Base-by-base conservation (phyloP, 140 eudicot genomes). In the Erigeron philadelphicus region DNA sequence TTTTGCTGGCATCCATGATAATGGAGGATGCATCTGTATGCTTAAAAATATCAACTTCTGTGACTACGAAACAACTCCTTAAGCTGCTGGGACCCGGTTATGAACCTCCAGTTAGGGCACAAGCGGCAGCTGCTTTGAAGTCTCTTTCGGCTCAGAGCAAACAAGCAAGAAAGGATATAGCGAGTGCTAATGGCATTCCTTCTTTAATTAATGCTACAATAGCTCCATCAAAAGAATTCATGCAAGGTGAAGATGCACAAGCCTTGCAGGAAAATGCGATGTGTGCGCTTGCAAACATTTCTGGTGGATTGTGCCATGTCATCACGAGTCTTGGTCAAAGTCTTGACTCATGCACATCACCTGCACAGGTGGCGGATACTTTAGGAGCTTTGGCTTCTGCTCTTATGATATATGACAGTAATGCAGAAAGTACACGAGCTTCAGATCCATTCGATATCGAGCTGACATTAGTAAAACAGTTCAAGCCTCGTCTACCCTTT, bases 211-310 rank as follows among this genome's bases (percentile, higher is more conserved):
- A 94, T 84, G 99, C 97, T 10, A 94, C 99, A 67, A 94, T 94
- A 69, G 99, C 99, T 72, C 99, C 99, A 78, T 94, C 99, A 43
- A 94, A 94, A 81, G 99, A 94, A 76, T 90, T 78, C 65, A 94
- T 94, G 99, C 99, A 90, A 82, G 99, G 99, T 43, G 97, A 90
- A 74, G 79, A 85, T 79, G 99, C 99, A 53, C 99, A 94, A 82
- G 90, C 99, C 46, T 79, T 94, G 84, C 99, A 94, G 70, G 99
- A 84, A 79, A 89, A 94, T 56, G 99, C 99, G 40, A 94, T 94
- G 99, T 87, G 99, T 75, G 99, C 99, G 57, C 96, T 94, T 75
- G 99, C 99, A 41, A 89, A 94, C 78, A 89, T 94, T 74, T 94
- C 99, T 75, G 99, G 99, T 74, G 99, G 99, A 25, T 76, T 94